Evolutionary conservation across 768 basidiomycete species (phyloP), one percentile per base, ranked within the genome.

Genomic region (Leucosporidium scottii): DNA sequence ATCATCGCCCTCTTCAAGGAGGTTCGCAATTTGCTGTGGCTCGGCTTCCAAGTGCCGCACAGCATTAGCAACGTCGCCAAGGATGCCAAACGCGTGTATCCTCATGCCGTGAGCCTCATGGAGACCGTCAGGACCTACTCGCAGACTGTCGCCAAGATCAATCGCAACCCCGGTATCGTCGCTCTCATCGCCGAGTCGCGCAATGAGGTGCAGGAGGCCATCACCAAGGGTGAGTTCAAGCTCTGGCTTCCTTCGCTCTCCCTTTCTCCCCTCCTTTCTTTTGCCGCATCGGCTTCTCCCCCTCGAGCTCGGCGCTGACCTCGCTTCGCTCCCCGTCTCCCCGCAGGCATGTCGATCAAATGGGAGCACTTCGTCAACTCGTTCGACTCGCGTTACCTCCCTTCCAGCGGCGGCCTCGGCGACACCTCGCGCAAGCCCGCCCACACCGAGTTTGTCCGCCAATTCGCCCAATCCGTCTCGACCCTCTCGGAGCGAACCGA

Each of bases 1-100:
- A 92, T 94, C 72, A 97, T 99, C 79, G 94, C 90, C 15, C 82
- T 99, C 31, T 98, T 98, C 85, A 99, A 99, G 82, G 96, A 98
- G 78, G 92, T 96, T 44, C 84, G 96, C 66, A 96, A 96, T 77
- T 76, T 98, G 72, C 83, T 96, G 39, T 98, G 94, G 94, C 83
- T 98, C 69, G 89, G 89, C 68, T 98, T 94, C 80, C 87, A 89
- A 76, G 93, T 98, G 3, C 94, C 93, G 28, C 92, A 97, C 80
- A 86, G 89, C 61, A 91, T 90, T 70, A 88, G 87, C 74, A 96
- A 93, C 77, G 89, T 96, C 85, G 96, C 96, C 47, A 99, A 97
- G 81, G 94, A 99, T 74, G 96, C 96, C 68, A 97, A 96, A 82
- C 82, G 92, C 73, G 93, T 98, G 68, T 99, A 99, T 77, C 93